Percentiles rank a stretch among this genome's conserved stretches.
These are phyloP conservation scores for Geosmithia morbida DNA, from an alignment of 2,329 filamentous ascomycete genomes.

Conservation along the genomic window DNA sequence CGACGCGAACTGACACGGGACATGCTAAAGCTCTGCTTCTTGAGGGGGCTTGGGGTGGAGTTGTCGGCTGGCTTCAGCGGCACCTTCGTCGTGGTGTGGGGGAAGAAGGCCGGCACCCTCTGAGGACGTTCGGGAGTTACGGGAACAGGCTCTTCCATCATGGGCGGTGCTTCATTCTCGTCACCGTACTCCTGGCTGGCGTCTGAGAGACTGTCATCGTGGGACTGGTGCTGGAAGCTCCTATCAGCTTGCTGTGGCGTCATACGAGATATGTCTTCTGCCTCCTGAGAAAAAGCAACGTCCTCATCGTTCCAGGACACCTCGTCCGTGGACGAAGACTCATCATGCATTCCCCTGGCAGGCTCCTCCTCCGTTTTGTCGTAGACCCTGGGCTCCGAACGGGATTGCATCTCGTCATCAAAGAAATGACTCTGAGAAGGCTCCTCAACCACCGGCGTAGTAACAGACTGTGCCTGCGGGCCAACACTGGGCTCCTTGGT, in stretches of 20 bases:
- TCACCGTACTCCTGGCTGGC: constrained; percentile 53
- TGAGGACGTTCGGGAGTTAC: constrained; percentile 40
- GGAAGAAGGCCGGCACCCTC: constrained; percentile 30
- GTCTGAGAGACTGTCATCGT: constrained; percentile 39
- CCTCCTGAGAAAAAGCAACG: constrained; percentile 40
- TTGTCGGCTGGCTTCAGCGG: constrained; percentile 57
- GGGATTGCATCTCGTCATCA: constrained; percentile 42
- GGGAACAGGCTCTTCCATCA: constrained; percentile 19
- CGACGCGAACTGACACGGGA: constrained; percentile 30
- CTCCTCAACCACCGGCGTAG: background rate
- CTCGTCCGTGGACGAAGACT: constrained; percentile 21
- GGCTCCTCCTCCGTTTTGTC: constrained; percentile 1
- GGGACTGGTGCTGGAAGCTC: constrained; percentile 12
- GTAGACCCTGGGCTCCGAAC: constrained; percentile 7
- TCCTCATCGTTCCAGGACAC: constrained; percentile 39
- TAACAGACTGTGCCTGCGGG: background rate
- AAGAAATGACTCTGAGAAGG: constrained; percentile 28
- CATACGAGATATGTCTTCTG: constrained; percentile 43
- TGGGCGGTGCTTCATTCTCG: constrained; percentile 44
- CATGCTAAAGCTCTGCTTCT: constrained; percentile 32
- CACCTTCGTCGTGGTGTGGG: constrained; percentile 61
- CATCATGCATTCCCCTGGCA: background rate
- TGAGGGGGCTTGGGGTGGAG: constrained; percentile 30
- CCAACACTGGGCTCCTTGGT: constrained; percentile 13
- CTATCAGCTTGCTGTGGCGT: constrained; percentile 26